Percentiles rank a stretch among this genome's conserved stretches.
Conservation (phyloP, 2,329 filamentous ascomycete genomes). For the Massarina eburnea region DNA sequence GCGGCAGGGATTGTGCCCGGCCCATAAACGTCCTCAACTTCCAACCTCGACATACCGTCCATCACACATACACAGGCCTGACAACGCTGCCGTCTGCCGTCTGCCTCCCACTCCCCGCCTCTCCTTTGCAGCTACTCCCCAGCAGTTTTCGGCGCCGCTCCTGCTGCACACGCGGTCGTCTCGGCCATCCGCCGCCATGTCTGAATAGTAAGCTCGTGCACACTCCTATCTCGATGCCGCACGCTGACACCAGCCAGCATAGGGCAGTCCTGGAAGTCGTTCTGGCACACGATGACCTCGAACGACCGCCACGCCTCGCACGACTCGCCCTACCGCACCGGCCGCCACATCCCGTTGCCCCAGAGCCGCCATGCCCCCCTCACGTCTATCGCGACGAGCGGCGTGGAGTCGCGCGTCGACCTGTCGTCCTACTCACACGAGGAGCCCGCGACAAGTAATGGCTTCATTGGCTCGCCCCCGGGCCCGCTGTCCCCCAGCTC, state of each 20-base stretch:
- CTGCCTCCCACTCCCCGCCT: neutral
- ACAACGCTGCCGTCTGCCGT: neutral
- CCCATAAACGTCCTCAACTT: conserved; percentile 3
- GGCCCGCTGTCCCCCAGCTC: conserved; percentile 62
- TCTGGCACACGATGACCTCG: conserved; percentile 86
- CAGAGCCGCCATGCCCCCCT: conserved; percentile 80
- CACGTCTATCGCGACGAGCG: conserved; percentile 82
- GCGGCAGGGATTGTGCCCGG: conserved; percentile 10
- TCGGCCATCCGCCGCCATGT: conserved; percentile 25
- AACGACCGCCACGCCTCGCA: conserved; percentile 83
- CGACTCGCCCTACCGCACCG: conserved; percentile 90
- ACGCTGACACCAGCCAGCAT: conserved; percentile 36
- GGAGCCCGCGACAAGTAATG: conserved; percentile 55
- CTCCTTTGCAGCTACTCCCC: neutral
- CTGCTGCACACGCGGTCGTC: conserved; percentile 1
- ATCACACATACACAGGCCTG: neutral
- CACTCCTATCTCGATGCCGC: neutral
- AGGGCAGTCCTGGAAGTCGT: conserved; percentile 70
- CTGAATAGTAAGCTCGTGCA: conserved; percentile 34
- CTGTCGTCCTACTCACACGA: conserved; percentile 81
- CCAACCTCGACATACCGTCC: neutral
- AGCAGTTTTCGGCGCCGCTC: conserved; percentile 6
- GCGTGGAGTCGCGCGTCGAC: conserved; percentile 84
- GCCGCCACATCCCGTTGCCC: conserved; percentile 84
- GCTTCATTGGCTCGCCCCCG: conserved; percentile 61